Conservation (phyloP, 2,329 filamentous ascomycete species). For the Sordariomycetes sp. region DNA sequence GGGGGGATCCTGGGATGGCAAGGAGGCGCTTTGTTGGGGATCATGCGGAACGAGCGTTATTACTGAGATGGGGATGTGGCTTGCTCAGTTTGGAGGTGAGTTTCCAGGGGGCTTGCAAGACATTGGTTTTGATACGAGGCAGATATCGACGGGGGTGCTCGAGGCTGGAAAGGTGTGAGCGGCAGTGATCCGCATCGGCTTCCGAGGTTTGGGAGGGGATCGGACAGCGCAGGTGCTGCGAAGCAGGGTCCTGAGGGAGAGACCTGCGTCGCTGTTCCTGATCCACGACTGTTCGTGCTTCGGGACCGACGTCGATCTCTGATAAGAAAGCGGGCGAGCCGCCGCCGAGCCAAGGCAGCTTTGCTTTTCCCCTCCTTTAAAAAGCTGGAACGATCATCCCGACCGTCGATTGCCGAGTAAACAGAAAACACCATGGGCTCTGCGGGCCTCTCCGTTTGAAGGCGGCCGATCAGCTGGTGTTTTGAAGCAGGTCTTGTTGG, state of each 20-base stretch:
- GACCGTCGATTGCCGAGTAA: too few species aligned
- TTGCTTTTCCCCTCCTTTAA: not conserved
- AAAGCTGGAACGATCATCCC: too few species aligned
- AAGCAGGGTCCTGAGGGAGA: not conserved
- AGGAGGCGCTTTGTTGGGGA: not conserved
- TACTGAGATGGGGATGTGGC: not conserved
- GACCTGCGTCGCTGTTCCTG: not conserved
- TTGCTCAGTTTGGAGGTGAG: not conserved
- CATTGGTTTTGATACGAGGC: not conserved
- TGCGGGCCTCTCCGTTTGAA: too few species aligned
- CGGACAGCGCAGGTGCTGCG: not conserved
- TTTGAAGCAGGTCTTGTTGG: not conserved
- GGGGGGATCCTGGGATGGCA: not conserved
- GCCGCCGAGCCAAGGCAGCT: not conserved
- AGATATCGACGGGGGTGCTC: not conserved
- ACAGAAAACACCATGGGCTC: too few species aligned
- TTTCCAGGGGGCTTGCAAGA: not conserved
- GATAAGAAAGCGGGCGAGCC: not conserved
- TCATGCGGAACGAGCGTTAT: not conserved
- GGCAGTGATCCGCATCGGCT: not conserved
- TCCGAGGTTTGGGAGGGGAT: not conserved
- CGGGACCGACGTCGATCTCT: not conserved
- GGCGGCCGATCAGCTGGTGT: too few species aligned
- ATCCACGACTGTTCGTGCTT: not conserved
- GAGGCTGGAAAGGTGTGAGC: not conserved